phyloP scores from a whole-genome alignment of 306 rosid species.

The Crataegus laevigata region DNA sequence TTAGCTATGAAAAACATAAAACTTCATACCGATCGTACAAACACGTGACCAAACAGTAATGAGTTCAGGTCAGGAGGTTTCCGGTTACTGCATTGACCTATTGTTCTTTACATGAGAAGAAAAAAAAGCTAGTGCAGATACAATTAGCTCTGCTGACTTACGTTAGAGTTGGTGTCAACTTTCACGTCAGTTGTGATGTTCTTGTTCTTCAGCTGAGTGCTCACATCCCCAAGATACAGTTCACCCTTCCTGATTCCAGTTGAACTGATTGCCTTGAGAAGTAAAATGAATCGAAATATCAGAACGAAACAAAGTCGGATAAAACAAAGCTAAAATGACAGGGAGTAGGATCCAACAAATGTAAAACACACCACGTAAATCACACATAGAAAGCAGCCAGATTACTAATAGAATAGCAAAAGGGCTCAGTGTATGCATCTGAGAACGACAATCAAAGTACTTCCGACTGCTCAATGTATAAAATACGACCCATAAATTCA shows the following conservation, averaged over 20 bases:
- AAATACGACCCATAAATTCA: neutral
- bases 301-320: neutral
- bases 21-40: neutral
- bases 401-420: neutral
- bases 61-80: neutral
- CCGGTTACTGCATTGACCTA: neutral
- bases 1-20: neutral
- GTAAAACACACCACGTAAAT: neutral
- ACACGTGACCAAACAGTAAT: too few relatives aligned
- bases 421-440: neutral
- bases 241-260: constrained; percentile 80
- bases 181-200: constrained; percentile 84
- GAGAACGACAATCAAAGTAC: neutral
- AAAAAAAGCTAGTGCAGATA: neutral
- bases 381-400: neutral
- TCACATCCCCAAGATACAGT: constrained; percentile 60
- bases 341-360: neutral
- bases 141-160: constrained; percentile 25
- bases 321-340: neutral
- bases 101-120: neutral
- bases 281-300: neutral
- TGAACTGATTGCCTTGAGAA: constrained; percentile 65
- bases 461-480: neutral
- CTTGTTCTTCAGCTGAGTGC: constrained; percentile 80
- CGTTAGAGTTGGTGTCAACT: constrained; percentile 86